Base-by-base conservation (phyloP, 352 stramenopile species). In the Pythium grandisporangium region DNA sequence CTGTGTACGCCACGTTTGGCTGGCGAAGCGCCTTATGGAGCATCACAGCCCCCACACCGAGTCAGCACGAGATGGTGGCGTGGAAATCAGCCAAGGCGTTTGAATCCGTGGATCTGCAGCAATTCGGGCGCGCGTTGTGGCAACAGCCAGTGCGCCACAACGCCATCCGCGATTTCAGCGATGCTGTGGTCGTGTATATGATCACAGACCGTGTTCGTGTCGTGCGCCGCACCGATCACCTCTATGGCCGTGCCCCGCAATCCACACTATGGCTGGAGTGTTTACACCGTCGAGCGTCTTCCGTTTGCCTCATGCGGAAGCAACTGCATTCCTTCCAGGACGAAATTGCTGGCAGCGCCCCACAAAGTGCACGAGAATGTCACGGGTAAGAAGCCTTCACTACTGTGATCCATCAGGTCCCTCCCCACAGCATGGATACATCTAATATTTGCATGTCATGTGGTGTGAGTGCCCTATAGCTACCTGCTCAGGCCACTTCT, bases 41-140 rank as follows among this genome's bases (percentile, higher is more conserved):
- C n/a, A 14, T 51, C 6, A n/a, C 26, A 2, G 43, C 42, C 0
- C n/a, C n/a, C n/a, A n/a, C n/a, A n/a, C 41, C 42, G 4, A 21
- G 26, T 14, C 29, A 42, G 5, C 26, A 43, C 10, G 22, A 45
- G 4, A 41, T 39, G 1, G 30, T 51, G 8, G 30, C 45, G 12
- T 51, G 30, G 27, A 57, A 57, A 30, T 51, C 50, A 5, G 50
- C 50, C 20, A 58, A 58, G 37, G 37, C 37, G 6, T 58, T 58
- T 20, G 42, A 58, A 16, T 35, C 16, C 26, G 43, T 51, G 7
- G 8, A 17, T 7, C 44, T 48, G 37, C 26, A 39, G 5, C 4
- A n/a, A 2, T 33, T 58, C 20, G 50, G 41, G 1, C 25, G 33
- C 7, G 10, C 27, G 22, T 19, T 58, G n/a, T 58, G 50, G 50